Evolutionary conservation across 352 stramenopile genomes (phyloP).

Genomic region (Globisporangium carolinianum): DNA sequence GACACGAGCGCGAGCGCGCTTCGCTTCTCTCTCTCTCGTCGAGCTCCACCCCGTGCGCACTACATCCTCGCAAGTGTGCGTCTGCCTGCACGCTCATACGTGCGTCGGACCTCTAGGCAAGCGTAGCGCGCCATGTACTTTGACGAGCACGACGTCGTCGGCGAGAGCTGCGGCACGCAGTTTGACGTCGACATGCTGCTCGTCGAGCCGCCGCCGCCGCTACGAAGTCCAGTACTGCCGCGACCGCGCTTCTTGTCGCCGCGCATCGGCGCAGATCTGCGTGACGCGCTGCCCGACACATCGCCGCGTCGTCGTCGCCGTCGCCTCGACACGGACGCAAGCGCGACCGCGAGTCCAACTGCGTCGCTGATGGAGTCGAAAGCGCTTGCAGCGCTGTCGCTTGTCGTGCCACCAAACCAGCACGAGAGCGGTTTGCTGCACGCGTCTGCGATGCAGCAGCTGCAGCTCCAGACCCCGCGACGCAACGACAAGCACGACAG

Average conservation of each 20-base stretch:
- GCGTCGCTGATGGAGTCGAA: constrained; percentile 4
- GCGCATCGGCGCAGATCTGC: not conserved
- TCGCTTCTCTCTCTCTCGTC: too few relatives aligned
- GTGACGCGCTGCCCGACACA: not conserved
- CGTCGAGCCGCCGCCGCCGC: not conserved
- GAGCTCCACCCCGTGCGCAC: too few relatives aligned
- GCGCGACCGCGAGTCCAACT: constrained; percentile 3
- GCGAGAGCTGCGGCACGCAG: constrained; percentile 25
- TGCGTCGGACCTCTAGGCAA: too few relatives aligned
- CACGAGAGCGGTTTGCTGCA: not conserved
- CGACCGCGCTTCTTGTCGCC: constrained; percentile 1
- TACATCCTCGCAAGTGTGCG: too few relatives aligned
- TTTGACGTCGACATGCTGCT: constrained; percentile 15
- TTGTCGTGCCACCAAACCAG: constrained; percentile 6
- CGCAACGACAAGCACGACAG: not conserved
- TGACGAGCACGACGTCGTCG: constrained; percentile 23
- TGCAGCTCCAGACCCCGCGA: constrained; percentile 13
- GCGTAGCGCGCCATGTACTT: constrained; percentile 16
- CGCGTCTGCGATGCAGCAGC: constrained; percentile 11
- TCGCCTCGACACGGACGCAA: not conserved
- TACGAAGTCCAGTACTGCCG: constrained; percentile 2
- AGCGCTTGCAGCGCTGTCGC: constrained; percentile 9
- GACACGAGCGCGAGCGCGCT: too few relatives aligned
- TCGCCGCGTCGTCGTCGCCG: not conserved
- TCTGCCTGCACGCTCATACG: too few relatives aligned